These are phyloP conservation scores for Canavalia gladiata DNA, from an alignment of 306 rosid genomes.

Conservation along the genomic window DNA sequence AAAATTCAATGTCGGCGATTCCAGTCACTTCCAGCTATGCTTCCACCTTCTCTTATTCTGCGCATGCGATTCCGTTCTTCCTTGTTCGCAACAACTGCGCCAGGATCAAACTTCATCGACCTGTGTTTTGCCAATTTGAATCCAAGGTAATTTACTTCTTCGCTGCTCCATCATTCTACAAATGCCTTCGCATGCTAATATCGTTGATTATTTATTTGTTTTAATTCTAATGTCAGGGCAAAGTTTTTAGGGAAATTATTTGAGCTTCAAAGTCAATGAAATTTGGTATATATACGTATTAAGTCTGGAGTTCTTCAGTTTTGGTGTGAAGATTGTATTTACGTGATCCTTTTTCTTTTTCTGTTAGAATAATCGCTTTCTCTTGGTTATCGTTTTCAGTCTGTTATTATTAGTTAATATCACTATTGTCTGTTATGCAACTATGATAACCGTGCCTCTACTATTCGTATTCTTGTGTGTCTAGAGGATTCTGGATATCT, in stretches of 20 bases:
- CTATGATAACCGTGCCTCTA: constrained; percentile 20
- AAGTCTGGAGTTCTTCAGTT: background rate
- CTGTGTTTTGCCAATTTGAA: constrained; percentile 46
- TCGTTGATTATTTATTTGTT: background rate
- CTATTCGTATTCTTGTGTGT: constrained; percentile 8
- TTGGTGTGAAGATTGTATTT: background rate
- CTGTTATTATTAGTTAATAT: background rate
- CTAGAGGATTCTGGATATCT: constrained; percentile 5
- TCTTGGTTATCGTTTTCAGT: constrained; percentile 1
- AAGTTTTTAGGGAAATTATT: background rate
- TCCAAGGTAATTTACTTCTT: constrained; percentile 43
- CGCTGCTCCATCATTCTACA: background rate
- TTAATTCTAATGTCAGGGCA: background rate
- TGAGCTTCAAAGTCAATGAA: constrained; percentile 12
- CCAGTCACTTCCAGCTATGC: constrained; percentile 34
- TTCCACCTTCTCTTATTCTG: constrained; percentile 43
- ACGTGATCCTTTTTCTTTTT: background rate
- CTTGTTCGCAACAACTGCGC: constrained; percentile 35
- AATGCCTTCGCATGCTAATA: background rate
- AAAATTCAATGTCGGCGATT: constrained; percentile 38
- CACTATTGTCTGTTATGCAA: constrained; percentile 24
- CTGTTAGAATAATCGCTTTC: constrained; percentile 5
- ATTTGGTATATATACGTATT: background rate
- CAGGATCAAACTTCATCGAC: constrained; percentile 18
- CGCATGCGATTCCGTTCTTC: constrained; percentile 32